Conservation (phyloP, 768 basidiomycete genomes). For the Lyophyllum atratum region DNA sequence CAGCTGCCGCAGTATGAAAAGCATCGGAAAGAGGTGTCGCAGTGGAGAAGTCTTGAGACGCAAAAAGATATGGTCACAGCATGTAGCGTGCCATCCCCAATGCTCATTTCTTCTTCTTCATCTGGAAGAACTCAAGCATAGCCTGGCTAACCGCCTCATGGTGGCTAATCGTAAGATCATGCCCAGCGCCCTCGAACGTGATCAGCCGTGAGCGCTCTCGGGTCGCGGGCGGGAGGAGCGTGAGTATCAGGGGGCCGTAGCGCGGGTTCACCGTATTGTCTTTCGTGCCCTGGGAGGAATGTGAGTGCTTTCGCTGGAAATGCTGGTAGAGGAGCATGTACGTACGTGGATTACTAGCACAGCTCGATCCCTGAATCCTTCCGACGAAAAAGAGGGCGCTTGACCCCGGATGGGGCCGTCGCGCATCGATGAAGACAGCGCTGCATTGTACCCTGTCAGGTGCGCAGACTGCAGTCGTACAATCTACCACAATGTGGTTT, state of each 20-base stretch:
- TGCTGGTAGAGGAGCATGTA: neutral
- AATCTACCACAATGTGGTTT: slow-evolving; percentile 43
- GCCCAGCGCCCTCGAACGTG: slow-evolving; percentile 51
- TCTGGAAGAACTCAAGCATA: slow-evolving; percentile 32
- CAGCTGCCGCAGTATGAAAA: too few species aligned
- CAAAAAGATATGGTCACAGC: too few species aligned
- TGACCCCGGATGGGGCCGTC: slow-evolving; percentile 74
- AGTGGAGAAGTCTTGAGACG: too few species aligned
- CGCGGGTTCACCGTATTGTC: slow-evolving; percentile 58
- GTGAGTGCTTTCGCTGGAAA: slow-evolving; percentile 8
- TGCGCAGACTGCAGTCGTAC: slow-evolving; percentile 80
- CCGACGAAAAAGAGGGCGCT: slow-evolving; percentile 49
- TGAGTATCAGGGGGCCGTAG: slow-evolving; percentile 49
- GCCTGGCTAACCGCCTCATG: slow-evolving; percentile 33
- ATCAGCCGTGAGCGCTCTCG: slow-evolving; percentile 41
- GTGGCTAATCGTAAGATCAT: slow-evolving; percentile 53
- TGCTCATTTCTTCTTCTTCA: neutral
- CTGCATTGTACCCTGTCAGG: slow-evolving; percentile 72
- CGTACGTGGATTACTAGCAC: slow-evolving; percentile 70
- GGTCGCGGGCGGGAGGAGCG: slow-evolving; percentile 40
- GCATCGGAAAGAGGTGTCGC: too few species aligned
- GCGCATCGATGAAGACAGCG: slow-evolving; percentile 74
- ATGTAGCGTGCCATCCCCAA: neutral
- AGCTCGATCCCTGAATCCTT: slow-evolving; percentile 46
- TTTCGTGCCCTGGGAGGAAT: slow-evolving; percentile 49